Evolutionary conservation across 2,329 filamentous ascomycete genomes (phyloP).

Genomic region (Penicillium sp.): DNA sequence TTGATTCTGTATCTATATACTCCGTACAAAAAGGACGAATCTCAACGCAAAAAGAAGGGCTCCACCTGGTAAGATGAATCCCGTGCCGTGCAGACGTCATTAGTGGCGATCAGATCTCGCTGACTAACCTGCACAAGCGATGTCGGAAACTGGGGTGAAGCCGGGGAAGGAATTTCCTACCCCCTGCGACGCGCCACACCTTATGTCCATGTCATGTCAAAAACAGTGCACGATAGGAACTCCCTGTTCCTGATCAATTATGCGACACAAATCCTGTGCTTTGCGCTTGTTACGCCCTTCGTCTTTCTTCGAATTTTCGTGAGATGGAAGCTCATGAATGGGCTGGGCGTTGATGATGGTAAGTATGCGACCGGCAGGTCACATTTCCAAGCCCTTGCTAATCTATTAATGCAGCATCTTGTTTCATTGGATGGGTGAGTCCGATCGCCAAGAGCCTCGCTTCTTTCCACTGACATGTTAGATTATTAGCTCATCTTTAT

Average conservation of each 20-base stretch:
- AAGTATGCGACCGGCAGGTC: neutral
- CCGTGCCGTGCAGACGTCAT: neutral
- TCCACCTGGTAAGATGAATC: neutral
- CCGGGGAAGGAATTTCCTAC: neutral
- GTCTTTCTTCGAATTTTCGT: conserved; percentile 7
- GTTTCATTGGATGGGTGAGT: conserved; percentile 11
- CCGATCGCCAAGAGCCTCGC: neutral
- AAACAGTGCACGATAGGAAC: conserved; percentile 1
- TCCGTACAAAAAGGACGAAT: no score
- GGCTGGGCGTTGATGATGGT: conserved; percentile 11
- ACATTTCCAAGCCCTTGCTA: neutral
- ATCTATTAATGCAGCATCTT: conserved; percentile 1
- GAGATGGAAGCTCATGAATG: conserved; percentile 6
- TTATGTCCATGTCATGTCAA: conserved; percentile 2
- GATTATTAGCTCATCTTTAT: conserved; percentile 4
- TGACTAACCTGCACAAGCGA: conserved; percentile 1
- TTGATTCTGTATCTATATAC: no score
- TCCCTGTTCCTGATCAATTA: conserved; percentile 9
- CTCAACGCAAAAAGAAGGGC: neutral
- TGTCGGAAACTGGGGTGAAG: neutral
- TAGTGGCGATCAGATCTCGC: conserved; percentile 1
- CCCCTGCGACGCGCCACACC: neutral
- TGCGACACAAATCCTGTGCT: conserved; percentile 7
- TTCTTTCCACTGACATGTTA: neutral
- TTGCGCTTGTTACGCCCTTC: conserved; percentile 3